Evolutionary conservation across 1,284 basidiomycete genomes (phyloP), one percentile per base, ranked within the genome.

Genomic region (Ustilago curta): DNA sequence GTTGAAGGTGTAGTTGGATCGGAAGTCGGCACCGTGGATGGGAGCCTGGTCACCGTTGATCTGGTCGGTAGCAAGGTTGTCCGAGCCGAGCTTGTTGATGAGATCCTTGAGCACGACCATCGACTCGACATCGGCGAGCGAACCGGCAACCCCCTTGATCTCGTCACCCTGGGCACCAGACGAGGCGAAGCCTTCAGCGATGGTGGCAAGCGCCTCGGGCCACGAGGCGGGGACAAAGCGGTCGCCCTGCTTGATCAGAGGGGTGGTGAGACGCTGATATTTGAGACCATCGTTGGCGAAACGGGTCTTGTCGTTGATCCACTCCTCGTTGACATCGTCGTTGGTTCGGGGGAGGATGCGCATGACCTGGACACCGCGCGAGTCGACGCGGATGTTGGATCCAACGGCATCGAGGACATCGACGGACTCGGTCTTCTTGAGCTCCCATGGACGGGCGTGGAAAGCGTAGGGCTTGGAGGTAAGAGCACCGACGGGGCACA

Each of bases 301-400:
- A 70, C 97, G 92, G 2, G 96, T 96, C 90, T 99, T 99, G 89
- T 99, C 96, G 86, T 91, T 95, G 86, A 99, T 97, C 96, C 97
- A 99, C 87, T 99, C 97, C 88, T 99, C 97, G 86, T 99, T 99
- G 70, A 99, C 91, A 79, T 97, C 94, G 86, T 99, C 96, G 86
- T 99, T 99, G 64, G 94, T 92, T 80, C 92, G 90, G 3, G 97
- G 97, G 84, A 97, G 94, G 80, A 99, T 90, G 52, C 96, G 91
- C 95, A 99, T 99, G 73, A 99, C 96, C 85, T 94, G 91, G 11
- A 96, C 91, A 60, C 95, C 95, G 44, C 96, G 91, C 56, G 95
- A 97, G 87, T 99, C 96, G 70, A 99, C 89, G 58, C 95, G 92
- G 85, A 99, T 97, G 87, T 98, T 99, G 78, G 93, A 95, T 40